phyloP scores from a whole-genome alignment of 352 stramenopile species.

The Pythium graminicola region DNA sequence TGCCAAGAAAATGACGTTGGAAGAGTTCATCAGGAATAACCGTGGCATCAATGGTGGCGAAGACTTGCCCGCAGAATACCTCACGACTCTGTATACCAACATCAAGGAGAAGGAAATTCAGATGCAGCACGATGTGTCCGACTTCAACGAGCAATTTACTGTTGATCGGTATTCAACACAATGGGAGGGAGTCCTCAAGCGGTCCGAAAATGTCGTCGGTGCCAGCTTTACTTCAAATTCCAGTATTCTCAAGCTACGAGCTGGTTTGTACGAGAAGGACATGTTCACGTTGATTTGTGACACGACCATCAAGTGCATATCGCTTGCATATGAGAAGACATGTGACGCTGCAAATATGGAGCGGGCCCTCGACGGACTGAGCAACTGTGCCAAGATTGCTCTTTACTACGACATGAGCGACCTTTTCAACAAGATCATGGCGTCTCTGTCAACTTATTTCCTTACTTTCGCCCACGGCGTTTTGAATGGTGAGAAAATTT shows the following conservation, averaged over 20 bases:
- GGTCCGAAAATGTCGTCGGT: slow-evolving; percentile 80
- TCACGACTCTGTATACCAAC: slow-evolving; percentile 73
- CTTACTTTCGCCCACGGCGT: slow-evolving; percentile 80
- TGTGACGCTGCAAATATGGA: slow-evolving; percentile 82
- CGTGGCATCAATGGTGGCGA: slow-evolving; percentile 77
- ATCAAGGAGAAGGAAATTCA: slow-evolving; percentile 81
- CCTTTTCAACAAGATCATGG: slow-evolving; percentile 81
- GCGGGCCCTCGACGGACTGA: slow-evolving; percentile 66
- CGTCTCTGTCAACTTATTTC: slow-evolving; percentile 72
- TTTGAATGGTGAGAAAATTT: slow-evolving; percentile 79
- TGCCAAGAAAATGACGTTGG: slow-evolving; percentile 82
- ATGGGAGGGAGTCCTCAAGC: slow-evolving; percentile 83
- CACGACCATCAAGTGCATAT: slow-evolving; percentile 69
- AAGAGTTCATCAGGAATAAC: slow-evolving; percentile 87
- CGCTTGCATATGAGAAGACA: slow-evolving; percentile 79
- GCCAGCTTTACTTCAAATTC: slow-evolving; percentile 83
- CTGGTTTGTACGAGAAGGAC: slow-evolving; percentile 80
- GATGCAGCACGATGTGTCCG: slow-evolving; percentile 84
- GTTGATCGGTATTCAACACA: slow-evolving; percentile 85
- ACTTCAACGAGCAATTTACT: slow-evolving; percentile 66
- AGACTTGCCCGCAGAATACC: slow-evolving; percentile 64
- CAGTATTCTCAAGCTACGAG: slow-evolving; percentile 77
- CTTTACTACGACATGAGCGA: slow-evolving; percentile 78
- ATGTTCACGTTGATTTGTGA: slow-evolving; percentile 85
- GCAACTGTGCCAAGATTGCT: slow-evolving; percentile 81